Evolutionary conservation across 164 flowering plant species (phyloP).

Genomic region (Macadamia integrifolia): DNA sequence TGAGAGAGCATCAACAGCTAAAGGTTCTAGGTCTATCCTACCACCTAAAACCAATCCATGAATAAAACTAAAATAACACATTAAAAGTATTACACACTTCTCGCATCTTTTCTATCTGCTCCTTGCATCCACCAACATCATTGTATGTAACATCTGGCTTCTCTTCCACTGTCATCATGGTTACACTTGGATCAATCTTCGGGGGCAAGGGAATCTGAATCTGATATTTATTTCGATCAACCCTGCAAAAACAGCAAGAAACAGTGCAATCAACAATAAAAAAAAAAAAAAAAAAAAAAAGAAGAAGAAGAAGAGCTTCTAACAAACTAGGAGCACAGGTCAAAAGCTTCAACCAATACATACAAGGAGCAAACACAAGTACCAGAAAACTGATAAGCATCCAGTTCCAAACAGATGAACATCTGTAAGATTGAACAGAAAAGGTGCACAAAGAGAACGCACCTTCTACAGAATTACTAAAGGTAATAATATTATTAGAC

Average conservation of each 20-base stretch:
- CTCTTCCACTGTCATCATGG: constrained; percentile 99
- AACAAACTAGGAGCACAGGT: background rate
- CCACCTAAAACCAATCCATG: too few relatives aligned
- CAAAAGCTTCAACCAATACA: too few relatives aligned
- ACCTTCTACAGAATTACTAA: background rate
- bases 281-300: background rate
- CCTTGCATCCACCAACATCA: constrained; percentile 99
- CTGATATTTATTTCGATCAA: constrained; percentile 92
- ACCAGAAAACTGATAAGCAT: too few relatives aligned
- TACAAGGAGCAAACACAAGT: too few relatives aligned
- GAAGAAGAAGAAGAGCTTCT: background rate
- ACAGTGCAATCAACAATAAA: background rate
- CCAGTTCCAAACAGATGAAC: too few relatives aligned
- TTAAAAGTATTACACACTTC: constrained; percentile 44
- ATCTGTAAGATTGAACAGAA: too few relatives aligned
- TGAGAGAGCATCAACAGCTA: background rate
- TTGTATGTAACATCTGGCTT: constrained; percentile 97
- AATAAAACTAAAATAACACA: background rate
- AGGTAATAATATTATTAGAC: too few relatives aligned
- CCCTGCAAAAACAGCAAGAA: constrained; percentile 45
- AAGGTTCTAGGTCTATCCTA: too few relatives aligned
- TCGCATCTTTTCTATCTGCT: constrained; percentile 97
- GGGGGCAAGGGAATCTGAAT: constrained; percentile 98
- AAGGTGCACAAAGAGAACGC: too few relatives aligned
- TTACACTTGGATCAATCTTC: constrained; percentile 95